Conservation (phyloP, 805 yeast species). For the Lipomyces japonicus region DNA sequence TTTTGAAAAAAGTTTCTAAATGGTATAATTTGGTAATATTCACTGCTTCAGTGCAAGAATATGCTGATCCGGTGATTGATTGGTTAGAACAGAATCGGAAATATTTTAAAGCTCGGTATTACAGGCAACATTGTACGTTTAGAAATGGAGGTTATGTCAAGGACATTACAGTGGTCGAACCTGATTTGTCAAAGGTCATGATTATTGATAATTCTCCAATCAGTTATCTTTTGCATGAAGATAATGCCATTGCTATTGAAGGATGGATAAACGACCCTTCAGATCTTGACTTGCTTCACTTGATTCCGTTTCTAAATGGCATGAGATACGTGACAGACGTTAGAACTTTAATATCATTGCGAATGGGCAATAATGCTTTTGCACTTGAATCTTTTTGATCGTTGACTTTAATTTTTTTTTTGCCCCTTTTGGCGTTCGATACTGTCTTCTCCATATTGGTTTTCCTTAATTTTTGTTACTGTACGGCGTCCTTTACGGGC, state of each 20-base stretch:
- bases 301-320: constrained; percentile 75
- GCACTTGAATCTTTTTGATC: constrained; percentile 1
- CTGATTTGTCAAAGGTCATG: constrained; percentile 63
- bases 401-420: not conserved
- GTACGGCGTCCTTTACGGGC: too few relatives aligned
- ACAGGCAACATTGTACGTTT: constrained; percentile 72
- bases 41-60: constrained; percentile 91
- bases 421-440: not conserved
- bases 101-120: constrained; percentile 58
- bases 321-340: constrained; percentile 82
- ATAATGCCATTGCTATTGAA: constrained; percentile 87
- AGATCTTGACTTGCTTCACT: constrained; percentile 74
- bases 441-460: not conserved
- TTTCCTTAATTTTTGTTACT: too few relatives aligned
- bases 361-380: constrained; percentile 27
- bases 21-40: constrained; percentile 90
- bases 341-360: constrained; percentile 64
- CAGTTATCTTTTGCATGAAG: constrained; percentile 75
- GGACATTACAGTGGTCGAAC: constrained; percentile 52
- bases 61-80: constrained; percentile 95
- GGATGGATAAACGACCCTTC: constrained; percentile 98
- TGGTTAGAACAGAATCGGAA: constrained; percentile 69
- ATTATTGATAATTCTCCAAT: constrained; percentile 92
- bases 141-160: constrained; percentile 82
- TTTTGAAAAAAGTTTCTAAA: constrained; percentile 67